phyloP scores from a whole-genome alignment of 1,284 basidiomycete species.

The Puccinia hordei region DNA sequence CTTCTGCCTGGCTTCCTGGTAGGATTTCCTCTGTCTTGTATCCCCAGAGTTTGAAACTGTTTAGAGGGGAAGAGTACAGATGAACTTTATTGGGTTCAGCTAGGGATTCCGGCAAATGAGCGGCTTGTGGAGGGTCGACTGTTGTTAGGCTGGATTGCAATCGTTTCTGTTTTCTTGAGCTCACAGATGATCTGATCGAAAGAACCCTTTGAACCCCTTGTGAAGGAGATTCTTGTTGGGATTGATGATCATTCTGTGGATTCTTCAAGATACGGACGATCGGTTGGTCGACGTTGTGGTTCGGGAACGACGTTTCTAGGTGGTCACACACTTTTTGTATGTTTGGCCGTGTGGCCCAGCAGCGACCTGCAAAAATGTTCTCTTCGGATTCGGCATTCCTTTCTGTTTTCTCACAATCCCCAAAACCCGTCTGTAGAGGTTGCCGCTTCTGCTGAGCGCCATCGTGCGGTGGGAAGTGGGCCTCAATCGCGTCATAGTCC shows the following conservation, averaged over 20 bases:
- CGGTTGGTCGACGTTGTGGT: slow-evolving; percentile 92
- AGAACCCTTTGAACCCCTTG: slow-evolving; percentile 69
- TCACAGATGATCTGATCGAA: slow-evolving; percentile 84
- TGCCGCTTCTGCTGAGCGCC: not conserved
- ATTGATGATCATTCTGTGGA: slow-evolving; percentile 52
- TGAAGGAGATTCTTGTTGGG: slow-evolving; percentile 63
- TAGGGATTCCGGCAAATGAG: slow-evolving; percentile 48
- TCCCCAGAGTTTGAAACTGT: slow-evolving; percentile 95
- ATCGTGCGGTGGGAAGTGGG: not conserved
- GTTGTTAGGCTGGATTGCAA: slow-evolving; percentile 55
- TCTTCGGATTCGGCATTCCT: not conserved
- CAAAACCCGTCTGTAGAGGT: not conserved
- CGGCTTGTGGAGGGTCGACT: slow-evolving; percentile 61
- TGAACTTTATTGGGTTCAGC: not conserved
- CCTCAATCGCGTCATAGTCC: not conserved
- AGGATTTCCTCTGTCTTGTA: slow-evolving; percentile 89
- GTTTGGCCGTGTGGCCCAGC: slow-evolving; percentile 73
- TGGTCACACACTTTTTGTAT: slow-evolving; percentile 92
- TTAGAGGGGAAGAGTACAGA: slow-evolving; percentile 68
- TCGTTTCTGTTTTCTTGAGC: not conserved
- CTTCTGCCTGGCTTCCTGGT: slow-evolving; percentile 63
- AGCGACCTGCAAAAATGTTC: slow-evolving; percentile 22
- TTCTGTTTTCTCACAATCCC: not conserved
- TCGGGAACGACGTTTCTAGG: slow-evolving; percentile 91
- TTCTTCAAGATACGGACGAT: slow-evolving; percentile 65